Base-by-base conservation (phyloP, 352 stramenopile genomes). In the Phytopythium ostracodes region DNA sequence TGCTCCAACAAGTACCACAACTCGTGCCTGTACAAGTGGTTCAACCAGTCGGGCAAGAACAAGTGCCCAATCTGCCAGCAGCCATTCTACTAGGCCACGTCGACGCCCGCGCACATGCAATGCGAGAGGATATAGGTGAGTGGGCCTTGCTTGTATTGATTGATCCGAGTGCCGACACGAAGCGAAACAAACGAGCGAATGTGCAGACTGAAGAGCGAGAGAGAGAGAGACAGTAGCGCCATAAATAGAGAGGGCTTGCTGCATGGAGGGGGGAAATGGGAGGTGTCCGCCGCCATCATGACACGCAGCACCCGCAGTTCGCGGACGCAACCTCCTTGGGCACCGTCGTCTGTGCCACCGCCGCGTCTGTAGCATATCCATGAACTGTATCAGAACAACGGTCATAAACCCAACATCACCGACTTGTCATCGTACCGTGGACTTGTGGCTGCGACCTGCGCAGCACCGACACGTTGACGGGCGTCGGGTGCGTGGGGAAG, bases 401-500 rank as follows among this genome's bases (percentile, higher is more conserved):
- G 2, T 10, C 20, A 20, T 12, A 4, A 4, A 10, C 40, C 20
- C n/a, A 56, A 43, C 17, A 59, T 10, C 27, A 15, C 25, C 10
- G 6, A 11, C 29, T 22, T 9, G 12, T 12, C 20, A 4, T 35
- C 56, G 59, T 67, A 87, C 75, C 78, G 66, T 60, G 53, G 44
- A 72, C 56, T 22, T 58, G 46, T 6, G 72, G 56, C 35, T 71
- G 52, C 15, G 77, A 53, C 62, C 71, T 85, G 31, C 76, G 76
- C 36, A 89, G 88, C 64, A 91, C 76, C 14, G 89, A 92, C 4
- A 98, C 92, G 76, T 98, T 98, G 51, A 98, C 83, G n/a, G 94
- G 94, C 70, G 94, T 98, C 50, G 94, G 87, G 65, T 98, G 92
- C 43, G 91, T 98, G 53, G 93, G 81, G 70, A 98, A 98, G n/a